Conservation (phyloP, 2,329 filamentous ascomycete species). For the Kalaharituber pfeilii region DNA sequence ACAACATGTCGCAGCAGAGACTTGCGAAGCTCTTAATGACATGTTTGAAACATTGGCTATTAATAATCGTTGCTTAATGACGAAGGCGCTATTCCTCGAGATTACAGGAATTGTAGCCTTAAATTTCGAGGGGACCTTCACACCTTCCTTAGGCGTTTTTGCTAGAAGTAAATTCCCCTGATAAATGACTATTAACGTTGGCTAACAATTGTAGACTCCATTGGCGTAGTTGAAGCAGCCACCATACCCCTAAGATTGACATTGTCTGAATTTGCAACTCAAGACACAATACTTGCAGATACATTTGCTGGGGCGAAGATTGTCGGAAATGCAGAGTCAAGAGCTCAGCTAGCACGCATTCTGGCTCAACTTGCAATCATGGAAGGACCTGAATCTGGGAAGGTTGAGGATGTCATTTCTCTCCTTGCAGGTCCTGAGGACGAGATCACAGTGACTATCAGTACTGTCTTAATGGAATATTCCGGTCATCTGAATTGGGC, state of each 20-base stretch:
- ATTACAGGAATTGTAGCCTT: slow-evolving; percentile 5
- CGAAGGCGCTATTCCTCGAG: slow-evolving; percentile 1
- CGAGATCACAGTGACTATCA: background rate
- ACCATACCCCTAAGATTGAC: background rate
- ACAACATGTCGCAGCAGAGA: slow-evolving; percentile 10
- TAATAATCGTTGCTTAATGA: background rate
- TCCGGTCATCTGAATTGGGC: background rate
- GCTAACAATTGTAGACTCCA: background rate
- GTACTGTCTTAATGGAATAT: background rate
- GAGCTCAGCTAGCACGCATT: background rate
- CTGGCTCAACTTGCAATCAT: background rate
- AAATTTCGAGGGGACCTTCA: background rate
- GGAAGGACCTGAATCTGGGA: background rate
- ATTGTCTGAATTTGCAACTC: background rate
- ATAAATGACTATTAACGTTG: background rate
- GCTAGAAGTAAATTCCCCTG: background rate
- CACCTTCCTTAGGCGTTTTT: background rate
- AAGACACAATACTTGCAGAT: background rate
- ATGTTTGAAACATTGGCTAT: slow-evolving; percentile 1
- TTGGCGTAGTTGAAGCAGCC: background rate
- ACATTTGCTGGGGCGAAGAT: background rate
- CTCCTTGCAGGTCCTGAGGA: background rate
- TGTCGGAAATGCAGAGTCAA: background rate
- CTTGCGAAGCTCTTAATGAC: background rate
- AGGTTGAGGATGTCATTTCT: background rate